Percentiles rank a stretch among this genome's conserved stretches.
phyloP scores from a whole-genome alignment of 176 grass and related monocot genomes.

The Puya raimondii region DNA sequence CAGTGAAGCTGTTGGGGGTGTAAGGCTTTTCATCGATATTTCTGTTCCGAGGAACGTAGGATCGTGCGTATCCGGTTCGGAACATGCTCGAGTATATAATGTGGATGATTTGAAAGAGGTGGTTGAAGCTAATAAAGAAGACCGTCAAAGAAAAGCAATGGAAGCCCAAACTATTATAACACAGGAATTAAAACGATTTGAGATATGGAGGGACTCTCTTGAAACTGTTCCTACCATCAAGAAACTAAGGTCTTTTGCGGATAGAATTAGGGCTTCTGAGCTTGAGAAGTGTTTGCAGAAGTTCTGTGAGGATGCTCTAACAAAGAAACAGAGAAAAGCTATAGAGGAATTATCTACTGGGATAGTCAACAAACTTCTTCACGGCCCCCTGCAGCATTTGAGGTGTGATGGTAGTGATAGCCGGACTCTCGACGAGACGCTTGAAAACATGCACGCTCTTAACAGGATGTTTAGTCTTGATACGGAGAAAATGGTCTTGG shows the following conservation, averaged over 20 bases:
- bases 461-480: constrained; percentile 85
- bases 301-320: constrained; percentile 52
- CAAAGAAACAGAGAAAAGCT: constrained; percentile 66
- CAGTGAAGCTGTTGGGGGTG: constrained; percentile 41
- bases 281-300: constrained; percentile 85
- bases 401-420: constrained; percentile 71
- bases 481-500: constrained; percentile 59
- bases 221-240: constrained; percentile 89
- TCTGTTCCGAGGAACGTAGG: constrained; percentile 79
- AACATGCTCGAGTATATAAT: constrained; percentile 44
- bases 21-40: constrained; percentile 68
- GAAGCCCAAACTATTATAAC: constrained; percentile 68
- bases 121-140: constrained; percentile 85
- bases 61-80: constrained; percentile 44
- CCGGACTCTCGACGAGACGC: constrained; percentile 64
- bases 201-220: constrained; percentile 73
- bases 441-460: constrained; percentile 78
- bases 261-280: constrained; percentile 68
- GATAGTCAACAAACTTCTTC: constrained; percentile 83
- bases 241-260: constrained; percentile 69
- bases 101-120: constrained; percentile 90
- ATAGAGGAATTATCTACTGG: constrained; percentile 71
- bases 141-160: constrained; percentile 74
- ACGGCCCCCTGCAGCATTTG: constrained; percentile 82
- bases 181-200: constrained; percentile 59